Percentiles rank a stretch among this genome's conserved stretches.
These are phyloP conservation scores for Dothideomycetidae sp. DNA, from an alignment of 2,329 filamentous ascomycete species.

Conservation along the genomic window DNA sequence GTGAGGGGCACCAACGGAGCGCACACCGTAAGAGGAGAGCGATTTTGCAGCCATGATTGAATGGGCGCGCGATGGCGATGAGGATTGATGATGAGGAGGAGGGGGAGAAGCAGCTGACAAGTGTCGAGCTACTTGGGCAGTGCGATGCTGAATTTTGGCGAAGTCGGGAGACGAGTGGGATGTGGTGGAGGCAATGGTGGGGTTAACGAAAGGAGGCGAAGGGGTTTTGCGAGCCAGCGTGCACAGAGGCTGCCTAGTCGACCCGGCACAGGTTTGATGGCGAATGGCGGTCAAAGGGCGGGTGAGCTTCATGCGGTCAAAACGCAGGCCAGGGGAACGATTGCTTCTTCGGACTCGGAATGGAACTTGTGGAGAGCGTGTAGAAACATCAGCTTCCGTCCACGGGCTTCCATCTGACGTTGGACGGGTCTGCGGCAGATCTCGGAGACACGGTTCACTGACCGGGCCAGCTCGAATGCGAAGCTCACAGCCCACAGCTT, in stretches of 20 bases:
- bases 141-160: constrained; percentile 28
- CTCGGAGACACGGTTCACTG: too few relatives aligned
- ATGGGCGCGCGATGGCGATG: constrained; percentile 6
- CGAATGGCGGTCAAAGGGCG: constrained; percentile 5
- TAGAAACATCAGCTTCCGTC: too few relatives aligned
- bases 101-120: constrained; percentile 19
- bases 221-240: constrained; percentile 19
- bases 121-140: constrained; percentile 27
- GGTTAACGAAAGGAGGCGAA: constrained; percentile 17
- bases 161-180: constrained; percentile 15
- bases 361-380: too few relatives aligned
- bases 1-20: constrained; percentile 81
- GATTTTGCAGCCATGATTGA: constrained; percentile 31
- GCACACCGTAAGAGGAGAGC: constrained; percentile 55
- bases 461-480: too few relatives aligned
- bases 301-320: constrained; percentile 5
- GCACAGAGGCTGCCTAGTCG: constrained; percentile 11
- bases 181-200: constrained; percentile 16
- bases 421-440: neutral
- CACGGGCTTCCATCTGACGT: neutral
- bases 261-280: neutral
- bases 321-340: too few relatives aligned
- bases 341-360: too few relatives aligned
- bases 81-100: constrained; percentile 13
- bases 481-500: too few relatives aligned